Evolutionary conservation across 2,329 filamentous ascomycete genomes (phyloP), one percentile per base, ranked within the genome.

Genomic region (Ophiognomonia clavigignenti-juglandacearum): DNA sequence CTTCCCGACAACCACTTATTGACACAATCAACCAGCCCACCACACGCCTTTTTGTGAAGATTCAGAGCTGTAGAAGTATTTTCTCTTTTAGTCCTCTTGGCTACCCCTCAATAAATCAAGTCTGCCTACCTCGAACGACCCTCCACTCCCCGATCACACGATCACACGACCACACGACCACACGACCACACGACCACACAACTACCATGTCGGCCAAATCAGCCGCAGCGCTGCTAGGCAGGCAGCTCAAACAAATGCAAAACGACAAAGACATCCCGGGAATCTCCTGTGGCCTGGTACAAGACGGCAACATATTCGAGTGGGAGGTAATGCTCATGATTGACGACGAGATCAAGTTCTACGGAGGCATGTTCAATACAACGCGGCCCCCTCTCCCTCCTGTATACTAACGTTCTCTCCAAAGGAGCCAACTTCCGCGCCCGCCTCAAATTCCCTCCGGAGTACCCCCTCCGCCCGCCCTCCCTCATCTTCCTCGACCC

Each of bases 301-400:
- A 85, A 59, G 87, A 86, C 65, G 86, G 72, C 69, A 95, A 95
- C 64, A 83, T 97, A 9, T 96, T 96, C 56, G 87, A 95, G 72
- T 98, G 93, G 93, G 91, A 97, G 67, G 90, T 97, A 18, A 96
- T 96, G 87, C 81, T 98, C 52, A 97, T 98, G 92, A 92, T 97
- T 56, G 89, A 82, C 53, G 91, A 96, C 59, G 90, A 95, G 62
- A 91, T 87, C 69, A 92, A 91, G 69, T 87, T 88, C 67, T 96
- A 96, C 59, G 91, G 91, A 59, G 91, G 91, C 92, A 70, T 49
- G 80, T 69, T 13, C 19, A 22, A 11, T 20, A 18, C 27, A 44
- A 32, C 13, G 39, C 40, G 35, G 39, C 34, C 27, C 47, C 42
- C 31, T 26, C 29, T 19, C 13, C n/a, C 43, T 23, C n/a, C n/a